These are phyloP conservation scores for Candida hungchunana DNA, from an alignment of 805 yeast species.

Conservation along the genomic window DNA sequence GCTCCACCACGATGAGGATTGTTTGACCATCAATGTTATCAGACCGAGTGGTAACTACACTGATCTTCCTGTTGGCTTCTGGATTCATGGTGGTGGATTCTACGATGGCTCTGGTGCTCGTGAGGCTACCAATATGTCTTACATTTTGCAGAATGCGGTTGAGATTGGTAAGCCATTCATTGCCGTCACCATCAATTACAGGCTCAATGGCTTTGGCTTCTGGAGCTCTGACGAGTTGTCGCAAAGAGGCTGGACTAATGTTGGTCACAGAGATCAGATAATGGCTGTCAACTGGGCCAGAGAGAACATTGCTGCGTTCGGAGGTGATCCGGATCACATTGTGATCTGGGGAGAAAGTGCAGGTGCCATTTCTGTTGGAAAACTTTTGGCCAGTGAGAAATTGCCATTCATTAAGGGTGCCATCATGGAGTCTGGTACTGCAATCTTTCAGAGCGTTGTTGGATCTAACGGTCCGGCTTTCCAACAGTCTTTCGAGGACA, in stretches of 20 bases:
- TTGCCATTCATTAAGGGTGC: conserved; percentile 17
- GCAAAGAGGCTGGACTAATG: conserved; percentile 27
- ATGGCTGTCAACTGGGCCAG: conserved; percentile 33
- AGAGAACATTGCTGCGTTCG: conserved; percentile 31
- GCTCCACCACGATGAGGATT: conserved; percentile 26
- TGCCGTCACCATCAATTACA: conserved; percentile 35
- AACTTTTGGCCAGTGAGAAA: conserved; percentile 9
- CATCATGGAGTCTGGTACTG: conserved; percentile 16
- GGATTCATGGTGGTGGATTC: conserved; percentile 36
- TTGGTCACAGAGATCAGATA: conserved; percentile 34
- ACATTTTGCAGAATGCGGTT: conserved; percentile 16
- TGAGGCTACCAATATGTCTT: conserved; percentile 17
- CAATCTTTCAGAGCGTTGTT: conserved; percentile 4
- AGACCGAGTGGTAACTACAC: conserved; percentile 19
- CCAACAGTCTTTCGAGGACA: conserved; percentile 5
- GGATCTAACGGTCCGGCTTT: conserved; percentile 4
- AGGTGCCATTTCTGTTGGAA: conserved; percentile 28
- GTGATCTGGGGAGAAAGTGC: conserved; percentile 38
- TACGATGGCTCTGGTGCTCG: conserved; percentile 24
- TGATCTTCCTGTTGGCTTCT: conserved; percentile 29
- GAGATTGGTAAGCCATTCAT: conserved; percentile 25
- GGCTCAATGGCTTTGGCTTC: conserved; percentile 36
- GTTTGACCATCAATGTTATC: conserved; percentile 28
- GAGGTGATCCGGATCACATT: conserved; percentile 33
- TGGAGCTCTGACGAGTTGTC: conserved; percentile 25